These are phyloP conservation scores for Chenopodium suecicum DNA, from an alignment of 148 eudicot species.

Conservation along the genomic window DNA sequence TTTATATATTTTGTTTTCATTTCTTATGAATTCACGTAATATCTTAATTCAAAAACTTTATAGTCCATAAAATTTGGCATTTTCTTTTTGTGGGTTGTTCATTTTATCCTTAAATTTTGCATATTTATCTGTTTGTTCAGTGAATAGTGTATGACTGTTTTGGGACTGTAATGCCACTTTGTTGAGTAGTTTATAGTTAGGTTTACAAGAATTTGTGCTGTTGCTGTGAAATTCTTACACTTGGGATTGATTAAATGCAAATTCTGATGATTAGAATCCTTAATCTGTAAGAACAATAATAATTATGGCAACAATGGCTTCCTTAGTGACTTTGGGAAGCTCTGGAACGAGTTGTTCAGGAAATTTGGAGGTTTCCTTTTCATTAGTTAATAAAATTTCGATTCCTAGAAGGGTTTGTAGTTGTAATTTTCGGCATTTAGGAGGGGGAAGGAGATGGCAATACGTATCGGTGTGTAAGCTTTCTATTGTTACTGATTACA, in stretches of 20 bases:
- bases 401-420: constrained; percentile 43
- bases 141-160: neutral
- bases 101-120: constrained; percentile 8
- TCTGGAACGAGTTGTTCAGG: constrained; percentile 49
- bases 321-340: constrained; percentile 86
- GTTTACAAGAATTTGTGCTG: constrained; percentile 21
- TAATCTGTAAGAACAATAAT: constrained; percentile 9
- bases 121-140: neutral
- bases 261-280: constrained; percentile 24
- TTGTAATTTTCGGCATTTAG: constrained; percentile 49
- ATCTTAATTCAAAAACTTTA: neutral
- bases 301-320: constrained; percentile 82
- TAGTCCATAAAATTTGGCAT: constrained; percentile 8
- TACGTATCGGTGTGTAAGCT: constrained; percentile 75
- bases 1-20: neutral
- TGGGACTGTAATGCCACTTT: constrained; percentile 6
- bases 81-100: constrained; percentile 16
- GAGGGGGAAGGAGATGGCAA: constrained; percentile 63
- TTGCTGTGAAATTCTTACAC: constrained; percentile 7
- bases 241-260: neutral
- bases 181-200: constrained; percentile 14
- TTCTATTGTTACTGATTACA: constrained; percentile 64
- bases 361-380: constrained; percentile 56
- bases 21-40: neutral
- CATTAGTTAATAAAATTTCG: constrained; percentile 48